Percentiles rank a stretch among this genome's conserved stretches.
phyloP scores from a whole-genome alignment of 2,329 filamentous ascomycete species.

The Trichoderma brevicompactum region DNA sequence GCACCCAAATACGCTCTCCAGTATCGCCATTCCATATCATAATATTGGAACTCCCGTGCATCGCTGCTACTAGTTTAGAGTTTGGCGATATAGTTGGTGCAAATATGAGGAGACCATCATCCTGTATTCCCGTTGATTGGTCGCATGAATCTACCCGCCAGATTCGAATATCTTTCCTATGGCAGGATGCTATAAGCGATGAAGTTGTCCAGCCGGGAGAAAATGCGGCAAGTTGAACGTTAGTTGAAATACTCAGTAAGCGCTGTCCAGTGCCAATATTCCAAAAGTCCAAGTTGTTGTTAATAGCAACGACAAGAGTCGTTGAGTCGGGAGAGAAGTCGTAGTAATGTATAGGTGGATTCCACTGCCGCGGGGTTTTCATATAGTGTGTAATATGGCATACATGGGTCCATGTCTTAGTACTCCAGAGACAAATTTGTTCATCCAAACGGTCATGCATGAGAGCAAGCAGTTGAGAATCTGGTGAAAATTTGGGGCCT shows the following conservation, averaged over 20 bases:
- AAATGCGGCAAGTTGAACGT: background rate
- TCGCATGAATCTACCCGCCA: background rate
- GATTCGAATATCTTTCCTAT: background rate
- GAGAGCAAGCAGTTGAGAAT: background rate
- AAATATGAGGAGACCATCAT: too few species aligned
- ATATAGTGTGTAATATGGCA: too few species aligned
- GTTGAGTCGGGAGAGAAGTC: background rate
- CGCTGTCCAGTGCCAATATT: background rate
- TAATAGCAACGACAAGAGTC: rapidly evolving
- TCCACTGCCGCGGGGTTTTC: too few species aligned
- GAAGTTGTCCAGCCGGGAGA: background rate
- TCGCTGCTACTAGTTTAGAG: background rate
- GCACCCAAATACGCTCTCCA: background rate
- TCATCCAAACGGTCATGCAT: too few species aligned
- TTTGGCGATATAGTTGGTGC: background rate
- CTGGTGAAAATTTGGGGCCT: background rate
- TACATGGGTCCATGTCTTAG: background rate
- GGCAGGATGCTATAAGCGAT: background rate
- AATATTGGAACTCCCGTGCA: background rate
- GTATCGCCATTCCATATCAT: background rate
- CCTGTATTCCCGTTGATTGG: too few species aligned
- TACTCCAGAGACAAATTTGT: background rate
- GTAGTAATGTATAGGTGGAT: rapidly evolving
- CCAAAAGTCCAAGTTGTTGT: rapidly evolving
- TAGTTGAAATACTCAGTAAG: rapidly evolving